Conservation (phyloP, 805 yeast species). For the Monosporozyma aerobia region DNA sequence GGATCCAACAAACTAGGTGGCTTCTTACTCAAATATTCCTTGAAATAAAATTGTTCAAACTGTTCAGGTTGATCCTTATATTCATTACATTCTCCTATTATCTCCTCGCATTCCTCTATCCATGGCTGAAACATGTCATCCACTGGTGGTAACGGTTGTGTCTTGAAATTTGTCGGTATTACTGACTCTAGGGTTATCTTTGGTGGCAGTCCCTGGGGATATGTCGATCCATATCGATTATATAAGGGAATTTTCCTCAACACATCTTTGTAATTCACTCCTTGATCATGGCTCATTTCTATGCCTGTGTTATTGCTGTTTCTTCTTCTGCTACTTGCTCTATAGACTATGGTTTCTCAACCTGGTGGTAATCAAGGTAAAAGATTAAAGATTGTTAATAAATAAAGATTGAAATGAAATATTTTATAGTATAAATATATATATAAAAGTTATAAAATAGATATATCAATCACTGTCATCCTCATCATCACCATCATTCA, state of each 20-base stretch:
- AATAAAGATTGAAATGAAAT: neutral
- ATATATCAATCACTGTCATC: too few species aligned
- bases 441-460: neutral
- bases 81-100: constrained; percentile 8
- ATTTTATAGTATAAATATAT: neutral
- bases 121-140: constrained; percentile 22
- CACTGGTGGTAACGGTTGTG: constrained; percentile 13
- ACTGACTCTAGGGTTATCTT: neutral
- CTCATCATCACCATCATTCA: constrained; percentile 4
- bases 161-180: constrained; percentile 8
- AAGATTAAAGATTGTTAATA: neutral
- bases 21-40: constrained; percentile 17
- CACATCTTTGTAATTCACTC: neutral
- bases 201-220: constrained; percentile 11
- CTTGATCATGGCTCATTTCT: neutral
- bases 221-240: constrained; percentile 17
- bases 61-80: constrained; percentile 8
- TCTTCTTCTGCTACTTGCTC: neutral
- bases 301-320: neutral
- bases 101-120: constrained; percentile 17
- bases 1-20: constrained; percentile 24
- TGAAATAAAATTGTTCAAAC: constrained; percentile 22
- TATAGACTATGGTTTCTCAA: too few species aligned
- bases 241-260: constrained; percentile 16
- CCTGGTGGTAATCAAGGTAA: neutral